Conservation (phyloP, 108 stramenopile genomes). For the Thalassiosira profunda region DNA sequence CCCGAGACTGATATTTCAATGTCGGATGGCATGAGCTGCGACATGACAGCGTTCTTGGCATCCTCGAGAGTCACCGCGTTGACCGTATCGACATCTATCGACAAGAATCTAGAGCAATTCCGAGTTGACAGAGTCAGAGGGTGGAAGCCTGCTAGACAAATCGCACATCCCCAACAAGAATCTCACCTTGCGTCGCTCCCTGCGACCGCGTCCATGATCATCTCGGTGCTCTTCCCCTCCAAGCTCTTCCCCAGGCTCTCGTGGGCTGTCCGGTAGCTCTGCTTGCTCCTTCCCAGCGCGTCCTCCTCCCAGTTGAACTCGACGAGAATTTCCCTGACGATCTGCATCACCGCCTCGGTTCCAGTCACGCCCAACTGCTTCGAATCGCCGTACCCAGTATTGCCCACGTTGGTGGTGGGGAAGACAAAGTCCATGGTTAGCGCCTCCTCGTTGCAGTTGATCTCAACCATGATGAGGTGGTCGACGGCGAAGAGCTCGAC, state of each 20-base stretch:
- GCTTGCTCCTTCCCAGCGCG: conserved; percentile 94
- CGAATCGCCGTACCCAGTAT: conserved; percentile 83
- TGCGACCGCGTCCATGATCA: conserved; percentile 85
- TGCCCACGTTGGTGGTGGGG: conserved; percentile 95
- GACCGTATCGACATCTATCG: conserved; percentile 85
- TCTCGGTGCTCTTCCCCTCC: conserved; percentile 85
- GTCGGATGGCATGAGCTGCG: conserved; percentile 85
- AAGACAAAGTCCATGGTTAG: conserved; percentile 94
- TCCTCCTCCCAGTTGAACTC: conserved; percentile 97
- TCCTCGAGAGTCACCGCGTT: conserved; percentile 89
- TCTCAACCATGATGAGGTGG: conserved; percentile 97
- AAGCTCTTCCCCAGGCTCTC: conserved; percentile 90
- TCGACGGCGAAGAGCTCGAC: conserved; percentile 99
- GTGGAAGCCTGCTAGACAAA: not conserved
- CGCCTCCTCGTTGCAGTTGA: conserved; percentile 95
- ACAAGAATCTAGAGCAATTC: conserved; percentile 74
- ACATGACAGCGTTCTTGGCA: conserved; percentile 91
- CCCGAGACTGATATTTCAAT: conserved; percentile 95
- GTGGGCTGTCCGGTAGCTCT: conserved; percentile 87
- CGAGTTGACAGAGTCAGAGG: not conserved
- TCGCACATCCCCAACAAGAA: not conserved
- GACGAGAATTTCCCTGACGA: conserved; percentile 92
- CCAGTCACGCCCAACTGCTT: conserved; percentile 91
- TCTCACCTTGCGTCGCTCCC: conserved; percentile 71
- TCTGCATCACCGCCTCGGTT: conserved; percentile 94